A percentile compares a stretch with the other conserved stretches of the same genome.
Evolutionary conservation across 768 basidiomycete genomes (phyloP).

Genomic region (Galerina sulciceps): DNA sequence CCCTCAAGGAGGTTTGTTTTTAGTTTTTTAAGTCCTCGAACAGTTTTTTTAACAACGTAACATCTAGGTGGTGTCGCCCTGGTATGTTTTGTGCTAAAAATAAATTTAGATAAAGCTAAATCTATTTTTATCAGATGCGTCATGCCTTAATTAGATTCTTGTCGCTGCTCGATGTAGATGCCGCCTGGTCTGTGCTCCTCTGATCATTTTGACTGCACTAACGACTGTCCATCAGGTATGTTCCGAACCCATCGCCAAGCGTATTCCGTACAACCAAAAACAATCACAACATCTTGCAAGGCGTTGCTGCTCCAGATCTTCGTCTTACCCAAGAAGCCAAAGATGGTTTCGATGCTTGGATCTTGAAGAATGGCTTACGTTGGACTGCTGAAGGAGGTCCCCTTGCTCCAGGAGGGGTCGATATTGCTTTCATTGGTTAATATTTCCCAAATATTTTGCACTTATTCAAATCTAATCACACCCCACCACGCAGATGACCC

Average conservation of each 20-base stretch:
- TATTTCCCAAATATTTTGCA: neutral
- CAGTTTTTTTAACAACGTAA: slow-evolving; percentile 17
- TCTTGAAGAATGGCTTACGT: slow-evolving; percentile 83
- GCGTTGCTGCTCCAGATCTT: slow-evolving; percentile 79
- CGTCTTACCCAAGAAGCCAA: slow-evolving; percentile 81
- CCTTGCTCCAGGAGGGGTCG: slow-evolving; percentile 79
- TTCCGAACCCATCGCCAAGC: slow-evolving; percentile 85
- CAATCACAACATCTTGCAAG: slow-evolving; percentile 96
- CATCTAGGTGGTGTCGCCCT: slow-evolving; percentile 89
- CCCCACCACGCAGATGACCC: slow-evolving; percentile 61
- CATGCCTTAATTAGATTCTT: slow-evolving; percentile 92
- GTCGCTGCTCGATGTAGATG: slow-evolving; percentile 78
- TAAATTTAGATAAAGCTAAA: slow-evolving; percentile 13
- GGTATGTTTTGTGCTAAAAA: slow-evolving; percentile 48
- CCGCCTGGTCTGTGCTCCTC: slow-evolving; percentile 68
- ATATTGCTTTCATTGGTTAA: slow-evolving; percentile 87
- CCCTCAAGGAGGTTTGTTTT: slow-evolving; percentile 81
- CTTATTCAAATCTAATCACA: neutral
- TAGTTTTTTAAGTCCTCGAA: slow-evolving; percentile 7
- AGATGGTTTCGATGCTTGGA: slow-evolving; percentile 85
- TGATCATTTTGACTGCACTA: slow-evolving; percentile 15
- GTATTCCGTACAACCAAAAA: slow-evolving; percentile 95
- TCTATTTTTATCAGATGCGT: slow-evolving; percentile 69
- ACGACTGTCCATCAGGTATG: slow-evolving; percentile 58
- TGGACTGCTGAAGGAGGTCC: slow-evolving; percentile 91